A percentile compares a stretch with the other conserved stretches of the same genome.
phyloP scores from a whole-genome alignment of 331 rosid species.

The Spiraea crenata region DNA sequence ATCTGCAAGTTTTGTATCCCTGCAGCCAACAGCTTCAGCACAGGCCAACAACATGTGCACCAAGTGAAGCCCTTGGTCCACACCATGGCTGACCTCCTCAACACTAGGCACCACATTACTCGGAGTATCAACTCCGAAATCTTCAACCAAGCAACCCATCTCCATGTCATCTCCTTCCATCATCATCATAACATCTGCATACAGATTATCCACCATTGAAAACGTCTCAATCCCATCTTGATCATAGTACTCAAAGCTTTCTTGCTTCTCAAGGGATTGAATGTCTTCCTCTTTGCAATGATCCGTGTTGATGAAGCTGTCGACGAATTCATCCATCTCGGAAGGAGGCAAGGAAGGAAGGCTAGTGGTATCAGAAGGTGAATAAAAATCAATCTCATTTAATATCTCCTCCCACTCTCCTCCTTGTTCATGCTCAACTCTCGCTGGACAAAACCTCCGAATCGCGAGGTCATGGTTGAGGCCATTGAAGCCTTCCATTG shows the following conservation, averaged over 20 bases:
- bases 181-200: slow-evolving; percentile 33
- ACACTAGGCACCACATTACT: slow-evolving; percentile 23
- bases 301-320: slow-evolving; percentile 75
- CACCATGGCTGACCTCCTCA: slow-evolving; percentile 38
- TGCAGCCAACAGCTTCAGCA: slow-evolving; percentile 76
- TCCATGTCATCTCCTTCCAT: slow-evolving; percentile 39
- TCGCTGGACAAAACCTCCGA: slow-evolving; percentile 66
- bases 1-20: slow-evolving; percentile 60
- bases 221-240: slow-evolving; percentile 28
- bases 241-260: slow-evolving; percentile 26
- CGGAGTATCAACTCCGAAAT: slow-evolving; percentile 14
- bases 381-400: slow-evolving; percentile 35
- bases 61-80: slow-evolving; percentile 68
- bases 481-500: slow-evolving; percentile 45
- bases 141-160: slow-evolving; percentile 18
- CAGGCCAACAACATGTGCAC: slow-evolving; percentile 74
- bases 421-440: slow-evolving; percentile 61
- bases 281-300: slow-evolving; percentile 32
- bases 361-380: slow-evolving; percentile 29
- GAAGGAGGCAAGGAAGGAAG: slow-evolving; percentile 53
- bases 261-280: slow-evolving; percentile 32
- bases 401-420: slow-evolving; percentile 37
- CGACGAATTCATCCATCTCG: slow-evolving; percentile 69
- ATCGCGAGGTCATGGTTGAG: slow-evolving; percentile 56
- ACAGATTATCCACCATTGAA: slow-evolving; percentile 32